Conservation (phyloP, 192 early-diverging fungal species). For the Allomyces macrogynus region DNA sequence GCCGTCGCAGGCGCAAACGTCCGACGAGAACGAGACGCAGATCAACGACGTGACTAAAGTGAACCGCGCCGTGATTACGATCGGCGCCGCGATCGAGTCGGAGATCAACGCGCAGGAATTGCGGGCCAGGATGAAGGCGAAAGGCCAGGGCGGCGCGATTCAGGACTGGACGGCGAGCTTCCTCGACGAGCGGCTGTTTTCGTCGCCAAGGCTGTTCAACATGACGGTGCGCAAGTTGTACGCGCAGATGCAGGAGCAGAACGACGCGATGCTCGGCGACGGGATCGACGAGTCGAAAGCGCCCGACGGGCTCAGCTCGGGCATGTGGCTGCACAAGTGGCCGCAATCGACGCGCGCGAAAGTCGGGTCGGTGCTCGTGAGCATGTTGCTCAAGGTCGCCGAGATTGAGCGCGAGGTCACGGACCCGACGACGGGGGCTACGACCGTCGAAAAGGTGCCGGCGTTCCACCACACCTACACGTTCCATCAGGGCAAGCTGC, state of each 20-base stretch:
- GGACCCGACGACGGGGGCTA: constrained; percentile 34
- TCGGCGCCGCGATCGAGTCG: constrained; percentile 59
- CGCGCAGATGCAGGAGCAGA: constrained; percentile 34
- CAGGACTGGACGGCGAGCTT: constrained; percentile 1
- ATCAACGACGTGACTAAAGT: constrained; percentile 30
- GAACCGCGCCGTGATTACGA: constrained; percentile 25
- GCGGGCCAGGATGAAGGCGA: constrained; percentile 30
- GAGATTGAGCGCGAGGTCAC: constrained; percentile 35
- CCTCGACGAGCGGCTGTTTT: constrained; percentile 21
- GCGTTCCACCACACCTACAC: constrained; percentile 60
- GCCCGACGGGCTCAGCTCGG: not conserved
- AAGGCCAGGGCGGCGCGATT: constrained; percentile 36
- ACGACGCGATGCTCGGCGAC: constrained; percentile 20
- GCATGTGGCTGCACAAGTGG: constrained; percentile 10
- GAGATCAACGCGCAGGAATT: constrained; percentile 59
- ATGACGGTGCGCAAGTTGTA: constrained; percentile 43
- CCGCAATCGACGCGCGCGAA: constrained; percentile 17
- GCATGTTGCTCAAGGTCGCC: constrained; percentile 47
- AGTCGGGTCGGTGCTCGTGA: constrained; percentile 27
- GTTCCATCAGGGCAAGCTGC: constrained; percentile 34
- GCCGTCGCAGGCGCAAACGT: constrained; percentile 7
- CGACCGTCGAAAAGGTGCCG: constrained; percentile 36
- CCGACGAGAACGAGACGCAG: constrained; percentile 5
- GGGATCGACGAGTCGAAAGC: constrained; percentile 37
- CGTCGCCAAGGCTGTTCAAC: constrained; percentile 59